Conservation (phyloP, 257 asterid genomes). For the Solanum bulbocastanum region DNA sequence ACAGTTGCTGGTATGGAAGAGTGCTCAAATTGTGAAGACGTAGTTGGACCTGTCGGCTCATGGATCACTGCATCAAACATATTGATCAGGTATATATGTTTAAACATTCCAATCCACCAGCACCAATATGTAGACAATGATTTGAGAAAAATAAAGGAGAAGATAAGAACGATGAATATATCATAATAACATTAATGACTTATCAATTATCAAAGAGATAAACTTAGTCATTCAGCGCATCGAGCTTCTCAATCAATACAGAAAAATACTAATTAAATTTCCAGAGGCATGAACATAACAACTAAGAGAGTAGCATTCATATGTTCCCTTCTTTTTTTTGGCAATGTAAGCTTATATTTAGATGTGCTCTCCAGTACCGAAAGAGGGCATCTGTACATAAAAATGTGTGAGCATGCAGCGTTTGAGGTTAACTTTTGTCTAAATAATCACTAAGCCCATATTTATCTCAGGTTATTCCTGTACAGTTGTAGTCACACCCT, state of each 20-base stretch:
- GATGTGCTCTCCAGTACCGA: neutral
- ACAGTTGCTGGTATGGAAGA: conserved; percentile 94
- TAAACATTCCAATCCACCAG: neutral
- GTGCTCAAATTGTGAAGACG: conserved; percentile 83
- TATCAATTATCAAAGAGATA: neutral
- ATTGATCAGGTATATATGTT: neutral
- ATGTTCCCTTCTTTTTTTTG: neutral
- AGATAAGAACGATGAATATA: neutral
- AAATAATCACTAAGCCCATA: neutral
- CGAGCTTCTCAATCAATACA: neutral
- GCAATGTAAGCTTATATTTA: neutral
- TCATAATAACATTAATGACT: neutral
- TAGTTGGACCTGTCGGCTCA: conserved; percentile 79
- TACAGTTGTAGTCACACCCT: neutral
- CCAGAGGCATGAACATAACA: neutral
- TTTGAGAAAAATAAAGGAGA: neutral
- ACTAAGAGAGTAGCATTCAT: neutral
- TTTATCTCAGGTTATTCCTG: neutral
- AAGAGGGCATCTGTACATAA: neutral
- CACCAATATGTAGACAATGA: neutral
- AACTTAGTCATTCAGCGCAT: neutral
- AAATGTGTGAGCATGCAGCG: neutral
- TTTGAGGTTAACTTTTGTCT: neutral
- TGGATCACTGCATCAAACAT: conserved; percentile 61
- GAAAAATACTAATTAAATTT: neutral